Evolutionary conservation across 1,284 basidiomycete genomes (phyloP).

Genomic region (Trichosporon asahii): DNA sequence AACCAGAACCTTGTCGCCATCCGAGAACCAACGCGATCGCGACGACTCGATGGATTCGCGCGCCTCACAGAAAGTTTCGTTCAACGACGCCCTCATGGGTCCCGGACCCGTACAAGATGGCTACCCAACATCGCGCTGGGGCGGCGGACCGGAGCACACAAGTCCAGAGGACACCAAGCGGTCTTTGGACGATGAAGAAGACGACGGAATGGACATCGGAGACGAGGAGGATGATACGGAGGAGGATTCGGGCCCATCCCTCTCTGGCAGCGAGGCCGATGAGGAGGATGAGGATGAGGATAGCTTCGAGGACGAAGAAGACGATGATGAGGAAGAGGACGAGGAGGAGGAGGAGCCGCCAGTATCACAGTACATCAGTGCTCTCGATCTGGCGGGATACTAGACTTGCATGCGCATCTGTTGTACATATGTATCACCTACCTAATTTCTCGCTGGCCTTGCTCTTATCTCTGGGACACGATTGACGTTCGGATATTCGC

Average conservation of each 20-base stretch:
- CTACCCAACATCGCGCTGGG: not conserved
- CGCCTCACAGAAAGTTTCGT: slow-evolving; percentile 15
- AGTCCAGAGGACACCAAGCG: not conserved
- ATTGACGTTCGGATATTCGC: not conserved
- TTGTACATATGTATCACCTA: slow-evolving; percentile 10
- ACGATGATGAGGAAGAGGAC: slow-evolving; percentile 44
- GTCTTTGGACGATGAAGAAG: slow-evolving; percentile 3
- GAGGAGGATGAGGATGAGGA: slow-evolving; percentile 34
- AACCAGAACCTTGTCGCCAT: not conserved
- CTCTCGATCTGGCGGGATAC: slow-evolving; percentile 24
- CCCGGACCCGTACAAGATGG: not conserved
- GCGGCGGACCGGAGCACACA: not conserved
- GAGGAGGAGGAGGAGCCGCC: slow-evolving; percentile 37
- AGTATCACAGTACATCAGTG: slow-evolving; percentile 45
- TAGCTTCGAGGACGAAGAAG: slow-evolving; percentile 38
- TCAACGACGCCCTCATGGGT: slow-evolving; percentile 3
- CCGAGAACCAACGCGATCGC: not conserved
- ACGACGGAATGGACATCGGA: slow-evolving; percentile 1
- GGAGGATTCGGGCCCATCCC: not conserved
- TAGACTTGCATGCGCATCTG: not conserved
- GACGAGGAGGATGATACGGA: not conserved
- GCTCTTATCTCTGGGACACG: not conserved
- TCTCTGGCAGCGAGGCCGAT: slow-evolving; percentile 25
- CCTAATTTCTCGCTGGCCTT: not conserved
- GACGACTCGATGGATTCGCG: not conserved